Evolutionary conservation across 345 rosid genomes (phyloP).

Genomic region (Eucalyptus decipiens): DNA sequence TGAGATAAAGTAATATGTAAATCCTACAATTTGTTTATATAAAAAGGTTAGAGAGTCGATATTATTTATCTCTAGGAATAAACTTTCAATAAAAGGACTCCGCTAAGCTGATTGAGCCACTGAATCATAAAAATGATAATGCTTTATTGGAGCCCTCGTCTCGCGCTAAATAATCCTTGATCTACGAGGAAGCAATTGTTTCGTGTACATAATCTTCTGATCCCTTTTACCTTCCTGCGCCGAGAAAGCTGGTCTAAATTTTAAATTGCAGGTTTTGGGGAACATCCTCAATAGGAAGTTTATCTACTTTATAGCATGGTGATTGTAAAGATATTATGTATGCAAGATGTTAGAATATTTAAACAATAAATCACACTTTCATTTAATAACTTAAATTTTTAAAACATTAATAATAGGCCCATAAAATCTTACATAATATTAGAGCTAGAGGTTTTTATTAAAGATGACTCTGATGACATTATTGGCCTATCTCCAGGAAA

Average conservation of each 20-base stretch:
- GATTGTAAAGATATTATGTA: too few species aligned
- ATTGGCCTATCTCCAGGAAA: too few species aligned
- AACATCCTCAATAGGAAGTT: too few species aligned
- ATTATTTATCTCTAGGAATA: neutral
- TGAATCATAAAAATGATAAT: too few species aligned
- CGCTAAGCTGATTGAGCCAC: neutral
- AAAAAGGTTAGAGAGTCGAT: neutral
- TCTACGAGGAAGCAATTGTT: neutral
- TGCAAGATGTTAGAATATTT: rapidly evolving
- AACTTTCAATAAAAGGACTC: neutral
- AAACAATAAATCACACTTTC: rapidly evolving
- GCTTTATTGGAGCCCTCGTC: neutral
- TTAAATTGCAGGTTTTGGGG: too few species aligned
- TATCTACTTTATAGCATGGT: too few species aligned
- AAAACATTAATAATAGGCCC: rapidly evolving
- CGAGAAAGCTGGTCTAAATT: too few species aligned
- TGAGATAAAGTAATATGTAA: neutral
- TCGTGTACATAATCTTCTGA: neutral
- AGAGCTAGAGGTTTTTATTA: too few species aligned
- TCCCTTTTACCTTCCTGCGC: too few species aligned
- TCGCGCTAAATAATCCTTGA: neutral
- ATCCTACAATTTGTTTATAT: neutral
- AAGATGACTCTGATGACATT: too few species aligned
- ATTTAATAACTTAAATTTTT: too few species aligned
- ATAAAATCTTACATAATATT: rapidly evolving